These are phyloP conservation scores for Fusarium napiforme DNA, from an alignment of 2,329 filamentous ascomycete species.

Conservation along the genomic window DNA sequence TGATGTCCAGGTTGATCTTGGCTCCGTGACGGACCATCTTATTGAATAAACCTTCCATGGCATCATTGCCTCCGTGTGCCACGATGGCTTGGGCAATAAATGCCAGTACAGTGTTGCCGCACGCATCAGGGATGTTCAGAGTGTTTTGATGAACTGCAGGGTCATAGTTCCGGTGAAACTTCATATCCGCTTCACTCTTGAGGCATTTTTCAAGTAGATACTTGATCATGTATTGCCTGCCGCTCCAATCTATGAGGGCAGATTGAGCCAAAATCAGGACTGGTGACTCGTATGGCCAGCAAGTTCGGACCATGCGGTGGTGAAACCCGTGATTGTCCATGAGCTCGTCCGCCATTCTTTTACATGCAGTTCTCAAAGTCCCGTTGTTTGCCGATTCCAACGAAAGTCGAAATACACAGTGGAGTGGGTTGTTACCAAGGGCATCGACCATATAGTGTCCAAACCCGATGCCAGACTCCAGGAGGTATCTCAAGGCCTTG, in stretches of 20 bases:
- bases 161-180: not conserved
- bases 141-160: not conserved
- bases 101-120: not conserved
- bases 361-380: not conserved
- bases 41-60: not conserved
- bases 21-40: not conserved
- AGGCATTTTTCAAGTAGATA: not conserved
- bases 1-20: conserved; percentile 7
- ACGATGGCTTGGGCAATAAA: not conserved
- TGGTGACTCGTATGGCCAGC: not conserved
- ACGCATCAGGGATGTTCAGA: not conserved
- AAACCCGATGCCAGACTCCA: not conserved
- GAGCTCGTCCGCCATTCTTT: not conserved
- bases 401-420: not conserved
- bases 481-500: not conserved
- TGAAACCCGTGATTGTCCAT: not conserved
- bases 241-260: not conserved
- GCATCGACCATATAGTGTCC: not conserved
- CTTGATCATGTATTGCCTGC: not conserved
- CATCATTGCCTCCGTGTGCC: not conserved
- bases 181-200: not conserved
- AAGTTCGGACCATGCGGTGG: conserved; percentile 6
- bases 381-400: not conserved
- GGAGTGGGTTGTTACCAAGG: conserved; percentile 2
- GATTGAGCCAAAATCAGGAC: not conserved